Evolutionary conservation across 768 basidiomycete genomes (phyloP).

Genomic region (Gymnopilus junonius): DNA sequence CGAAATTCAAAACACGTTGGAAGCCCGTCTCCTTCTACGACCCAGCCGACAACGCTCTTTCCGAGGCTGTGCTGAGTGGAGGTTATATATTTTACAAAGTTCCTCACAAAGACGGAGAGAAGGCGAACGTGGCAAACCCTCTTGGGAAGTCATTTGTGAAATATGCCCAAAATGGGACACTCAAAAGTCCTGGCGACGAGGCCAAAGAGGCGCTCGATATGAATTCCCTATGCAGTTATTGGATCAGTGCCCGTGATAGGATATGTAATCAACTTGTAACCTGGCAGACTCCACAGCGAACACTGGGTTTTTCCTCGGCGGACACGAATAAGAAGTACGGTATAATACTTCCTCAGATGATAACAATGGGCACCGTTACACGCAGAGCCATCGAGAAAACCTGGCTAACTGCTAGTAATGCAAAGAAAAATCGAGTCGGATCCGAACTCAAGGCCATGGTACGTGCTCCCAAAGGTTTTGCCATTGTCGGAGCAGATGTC

Average conservation of each 20-base stretch:
- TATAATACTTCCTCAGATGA: slow-evolving; percentile 93
- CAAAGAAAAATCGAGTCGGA: slow-evolving; percentile 97
- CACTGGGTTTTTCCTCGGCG: slow-evolving; percentile 54
- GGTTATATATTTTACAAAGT: slow-evolving; percentile 84
- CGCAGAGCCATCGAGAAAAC: slow-evolving; percentile 97
- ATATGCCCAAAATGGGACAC: slow-evolving; percentile 83
- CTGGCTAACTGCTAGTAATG: slow-evolving; percentile 98
- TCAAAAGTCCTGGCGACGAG: slow-evolving; percentile 80
- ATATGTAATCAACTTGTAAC: slow-evolving; percentile 93
- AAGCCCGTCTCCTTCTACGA: slow-evolving; percentile 62
- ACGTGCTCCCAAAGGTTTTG: slow-evolving; percentile 89
- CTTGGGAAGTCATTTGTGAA: slow-evolving; percentile 89
- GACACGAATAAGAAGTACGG: slow-evolving; percentile 64
- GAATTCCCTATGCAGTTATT: slow-evolving; percentile 95
- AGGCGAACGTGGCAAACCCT: slow-evolving; percentile 94
- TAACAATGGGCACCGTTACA: slow-evolving; percentile 98
- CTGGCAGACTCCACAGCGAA: slow-evolving; percentile 61
- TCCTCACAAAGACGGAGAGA: slow-evolving; percentile 95
- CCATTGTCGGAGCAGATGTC: slow-evolving; percentile 97
- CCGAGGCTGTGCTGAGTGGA: slow-evolving; percentile 49
- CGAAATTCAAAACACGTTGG: slow-evolving; percentile 49
- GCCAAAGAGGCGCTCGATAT: slow-evolving; percentile 87
- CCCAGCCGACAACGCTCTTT: slow-evolving; percentile 60
- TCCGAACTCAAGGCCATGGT: slow-evolving; percentile 99
- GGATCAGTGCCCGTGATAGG: slow-evolving; percentile 93